Conservation (phyloP, 768 basidiomycete genomes). For the Sutorius australiensis region DNA sequence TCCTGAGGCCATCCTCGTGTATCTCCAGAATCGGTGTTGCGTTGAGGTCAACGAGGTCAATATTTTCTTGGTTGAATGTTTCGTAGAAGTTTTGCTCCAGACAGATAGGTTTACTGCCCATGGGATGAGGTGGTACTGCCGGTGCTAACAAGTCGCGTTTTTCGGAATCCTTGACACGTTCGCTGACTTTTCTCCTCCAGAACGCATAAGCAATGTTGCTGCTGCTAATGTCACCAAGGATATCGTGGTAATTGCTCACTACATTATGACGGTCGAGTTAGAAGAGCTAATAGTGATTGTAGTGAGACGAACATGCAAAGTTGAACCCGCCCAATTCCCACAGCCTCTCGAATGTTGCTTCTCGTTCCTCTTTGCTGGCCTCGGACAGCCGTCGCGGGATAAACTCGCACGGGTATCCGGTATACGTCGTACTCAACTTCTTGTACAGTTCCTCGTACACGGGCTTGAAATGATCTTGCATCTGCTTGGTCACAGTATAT, state of each 20-base stretch:
- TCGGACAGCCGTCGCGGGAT: conserved; percentile 8
- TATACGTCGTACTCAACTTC: conserved; percentile 2
- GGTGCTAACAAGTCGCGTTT: neutral
- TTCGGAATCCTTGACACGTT: neutral
- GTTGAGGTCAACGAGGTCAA: conserved; percentile 11
- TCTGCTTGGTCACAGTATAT: conserved; percentile 3
- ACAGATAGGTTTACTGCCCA: neutral
- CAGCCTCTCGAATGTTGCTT: conserved; percentile 1
- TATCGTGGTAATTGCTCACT: conserved; percentile 11
- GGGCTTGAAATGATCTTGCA: conserved; percentile 11
- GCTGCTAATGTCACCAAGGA: neutral
- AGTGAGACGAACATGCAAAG: conserved; percentile 4
- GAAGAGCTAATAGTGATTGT: neutral
- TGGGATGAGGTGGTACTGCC: neutral
- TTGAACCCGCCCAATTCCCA: conserved; percentile 11
- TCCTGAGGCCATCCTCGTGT: conserved; percentile 5
- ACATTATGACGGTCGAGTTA: neutral
- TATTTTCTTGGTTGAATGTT: conserved; percentile 12
- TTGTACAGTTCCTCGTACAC: conserved; percentile 5
- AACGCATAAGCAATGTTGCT: conserved; percentile 7
- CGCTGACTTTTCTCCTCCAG: conserved; percentile 9
- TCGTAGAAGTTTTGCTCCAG: neutral
- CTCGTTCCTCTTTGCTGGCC: conserved; percentile 11
- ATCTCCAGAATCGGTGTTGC: conserved; percentile 10
- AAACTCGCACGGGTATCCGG: neutral